These are phyloP conservation scores for Cephalotrichum gorgonifer DNA, from an alignment of 2,329 filamentous ascomycete genomes.

Conservation along the genomic window DNA sequence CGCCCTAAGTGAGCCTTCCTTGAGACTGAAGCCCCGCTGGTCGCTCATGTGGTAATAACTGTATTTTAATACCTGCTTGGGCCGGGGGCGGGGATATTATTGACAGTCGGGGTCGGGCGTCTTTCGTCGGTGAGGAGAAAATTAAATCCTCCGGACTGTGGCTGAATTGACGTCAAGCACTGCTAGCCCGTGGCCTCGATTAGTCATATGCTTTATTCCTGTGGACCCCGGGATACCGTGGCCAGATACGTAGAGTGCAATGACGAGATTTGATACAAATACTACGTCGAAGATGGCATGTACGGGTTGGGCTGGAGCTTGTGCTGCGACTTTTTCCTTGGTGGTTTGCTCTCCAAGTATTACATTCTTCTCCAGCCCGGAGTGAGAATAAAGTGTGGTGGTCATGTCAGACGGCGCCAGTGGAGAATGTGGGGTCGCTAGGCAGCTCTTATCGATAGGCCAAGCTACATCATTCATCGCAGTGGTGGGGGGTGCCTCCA, in stretches of 20 bases:
- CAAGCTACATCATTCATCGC: neutral
- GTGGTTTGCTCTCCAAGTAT: too few species aligned
- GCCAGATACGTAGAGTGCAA: too few species aligned
- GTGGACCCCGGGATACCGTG: neutral
- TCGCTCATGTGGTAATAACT: neutral
- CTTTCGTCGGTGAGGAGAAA: neutral
- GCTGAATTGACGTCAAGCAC: too few species aligned
- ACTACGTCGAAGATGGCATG: too few species aligned
- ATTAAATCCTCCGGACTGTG: too few species aligned
- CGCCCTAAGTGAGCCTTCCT: too few species aligned
- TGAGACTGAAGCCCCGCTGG: conserved; percentile 16
- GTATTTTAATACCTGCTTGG: neutral
- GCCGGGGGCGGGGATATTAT: too few species aligned
- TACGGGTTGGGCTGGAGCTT: too few species aligned
- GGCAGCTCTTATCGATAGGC: neutral
- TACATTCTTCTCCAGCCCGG: neutral
- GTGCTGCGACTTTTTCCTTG: too few species aligned
- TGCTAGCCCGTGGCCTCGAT: neutral
- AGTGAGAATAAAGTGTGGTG: neutral
- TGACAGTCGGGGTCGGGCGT: too few species aligned
- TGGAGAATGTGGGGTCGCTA: neutral
- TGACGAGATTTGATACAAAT: too few species aligned
- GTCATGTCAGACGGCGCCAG: too few species aligned
- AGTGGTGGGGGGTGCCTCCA: neutral
- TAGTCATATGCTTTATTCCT: neutral